phyloP scores from a whole-genome alignment of 768 basidiomycete species.

The Mycena galopus region DNA sequence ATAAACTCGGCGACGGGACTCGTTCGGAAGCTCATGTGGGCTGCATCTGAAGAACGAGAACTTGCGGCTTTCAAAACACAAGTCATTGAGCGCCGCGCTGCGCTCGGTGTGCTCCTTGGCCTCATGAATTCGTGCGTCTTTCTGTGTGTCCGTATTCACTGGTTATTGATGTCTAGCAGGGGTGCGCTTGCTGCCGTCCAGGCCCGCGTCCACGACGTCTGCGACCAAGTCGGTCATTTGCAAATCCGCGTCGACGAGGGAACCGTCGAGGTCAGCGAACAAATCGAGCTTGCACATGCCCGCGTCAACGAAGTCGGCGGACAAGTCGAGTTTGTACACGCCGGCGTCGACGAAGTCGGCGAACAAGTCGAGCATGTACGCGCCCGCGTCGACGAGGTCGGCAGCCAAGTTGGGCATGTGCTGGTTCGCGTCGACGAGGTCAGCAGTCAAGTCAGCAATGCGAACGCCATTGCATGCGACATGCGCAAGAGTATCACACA shows the following conservation, averaged over 20 bases:
- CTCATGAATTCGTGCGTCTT: slow-evolving; percentile 11
- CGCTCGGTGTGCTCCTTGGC: neutral
- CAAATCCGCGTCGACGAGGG: too few relatives aligned
- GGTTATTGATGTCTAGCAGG: too few relatives aligned
- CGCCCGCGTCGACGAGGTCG: too few relatives aligned
- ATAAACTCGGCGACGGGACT: neutral
- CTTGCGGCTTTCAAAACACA: neutral
- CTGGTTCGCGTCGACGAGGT: too few relatives aligned
- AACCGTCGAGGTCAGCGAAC: too few relatives aligned
- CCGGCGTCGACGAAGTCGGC: too few relatives aligned
- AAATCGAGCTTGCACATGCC: too few relatives aligned
- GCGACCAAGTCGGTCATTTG: slow-evolving; percentile 7
- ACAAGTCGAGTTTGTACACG: too few relatives aligned
- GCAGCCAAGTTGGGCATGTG: too few relatives aligned
- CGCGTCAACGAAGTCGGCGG: too few relatives aligned
- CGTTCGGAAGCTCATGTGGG: neutral
- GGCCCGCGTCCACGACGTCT: slow-evolving; percentile 3
- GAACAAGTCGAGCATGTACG: too few relatives aligned
- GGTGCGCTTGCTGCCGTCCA: neutral
- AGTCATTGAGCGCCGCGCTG: neutral
- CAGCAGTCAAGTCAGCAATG: neutral
- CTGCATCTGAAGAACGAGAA: neutral
- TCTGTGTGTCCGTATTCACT: neutral
- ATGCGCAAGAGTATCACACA: neutral
- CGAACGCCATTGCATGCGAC: neutral